phyloP scores from a whole-genome alignment of 257 asterid genomes.

The Solanum megistacrolobum region DNA sequence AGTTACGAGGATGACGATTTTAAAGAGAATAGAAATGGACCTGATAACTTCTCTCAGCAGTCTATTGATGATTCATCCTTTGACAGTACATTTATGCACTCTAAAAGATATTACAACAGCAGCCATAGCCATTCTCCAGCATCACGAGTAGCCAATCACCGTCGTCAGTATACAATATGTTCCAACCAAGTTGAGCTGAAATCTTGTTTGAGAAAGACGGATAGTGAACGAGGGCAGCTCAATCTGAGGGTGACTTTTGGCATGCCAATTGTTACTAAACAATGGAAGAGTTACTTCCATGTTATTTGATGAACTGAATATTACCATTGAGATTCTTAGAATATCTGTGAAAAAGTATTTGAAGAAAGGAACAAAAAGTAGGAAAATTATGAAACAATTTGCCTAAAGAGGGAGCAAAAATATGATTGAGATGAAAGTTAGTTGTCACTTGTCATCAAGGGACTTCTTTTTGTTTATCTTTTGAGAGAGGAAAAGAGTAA shows the following conservation, averaged over 20 bases:
- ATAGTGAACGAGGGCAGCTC: conserved; percentile 9
- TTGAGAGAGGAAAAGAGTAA: neutral
- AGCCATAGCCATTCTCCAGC: neutral
- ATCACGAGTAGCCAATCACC: neutral
- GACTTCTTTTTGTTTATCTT: neutral
- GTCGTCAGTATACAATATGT: neutral
- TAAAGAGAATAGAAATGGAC: neutral
- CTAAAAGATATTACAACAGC: neutral
- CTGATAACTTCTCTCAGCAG: neutral
- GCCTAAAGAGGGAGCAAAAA: neutral
- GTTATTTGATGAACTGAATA: neutral
- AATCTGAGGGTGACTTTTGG: conserved; percentile 28
- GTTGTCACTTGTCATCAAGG: neutral
- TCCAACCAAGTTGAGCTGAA: conserved; percentile 3
- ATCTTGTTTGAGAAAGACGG: conserved; percentile 32
- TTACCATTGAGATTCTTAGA: neutral
- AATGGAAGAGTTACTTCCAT: conserved; percentile 10
- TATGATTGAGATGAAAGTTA: neutral
- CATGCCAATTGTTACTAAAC: conserved; percentile 5
- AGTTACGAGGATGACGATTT: neutral
- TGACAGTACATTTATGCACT: conserved; percentile 2
- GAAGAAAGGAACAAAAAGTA: neutral
- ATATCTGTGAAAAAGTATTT: neutral
- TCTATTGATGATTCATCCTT: neutral
- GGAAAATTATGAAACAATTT: neutral